Evolutionary conservation across 306 rosid genomes (phyloP), one percentile per base, ranked within the genome.

Genomic region (Medicago arabica): DNA sequence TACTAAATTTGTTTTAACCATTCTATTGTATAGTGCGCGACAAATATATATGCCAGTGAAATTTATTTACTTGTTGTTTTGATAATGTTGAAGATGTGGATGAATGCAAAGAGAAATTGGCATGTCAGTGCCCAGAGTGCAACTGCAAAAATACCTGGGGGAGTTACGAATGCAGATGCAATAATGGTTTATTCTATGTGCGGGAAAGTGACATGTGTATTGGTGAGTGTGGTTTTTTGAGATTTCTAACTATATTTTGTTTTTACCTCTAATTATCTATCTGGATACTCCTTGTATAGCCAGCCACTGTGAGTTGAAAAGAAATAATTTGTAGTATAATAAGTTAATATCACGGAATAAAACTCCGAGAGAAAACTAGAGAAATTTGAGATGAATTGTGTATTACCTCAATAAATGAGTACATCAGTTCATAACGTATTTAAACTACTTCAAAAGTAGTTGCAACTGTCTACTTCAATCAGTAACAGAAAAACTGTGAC

Each of bases 71-170:
- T 36, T 71, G 46, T 67, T 41, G 59, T 58, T 64, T 63, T 72
- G 40, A 72, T 47, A 31, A 60, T 75, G 66, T 50, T 55, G 61
- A 81, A 95, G 99, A 95, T 80, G 86, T 95, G 61, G 91, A 95
- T 60, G 97, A 95, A 69, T 95, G 99, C 82, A 83, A 85, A 79
- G 96, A 90, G 79, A 90, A 88, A 85, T 8, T 62, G 41, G 92
- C 86, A 31, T 95, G 99, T 86, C 96, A 85, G 68, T 95, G 99
- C 82, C 75, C 97, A 54, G 92, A 92, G 28, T 95, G 99, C 84
- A 86, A 78, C 68, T 95, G 99, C 88, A 78, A 85, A 73, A 78
- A 95, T 61, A 95, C 96, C 7, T 95, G 99, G 99, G 99, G 99
- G 15, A 82, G 97, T 84, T 92, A 90, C 50, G 93, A 92, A 2